Evolutionary conservation across 495 filamentous ascomycete species (phyloP).

Genomic region (Beverwykella pulmonaria): DNA sequence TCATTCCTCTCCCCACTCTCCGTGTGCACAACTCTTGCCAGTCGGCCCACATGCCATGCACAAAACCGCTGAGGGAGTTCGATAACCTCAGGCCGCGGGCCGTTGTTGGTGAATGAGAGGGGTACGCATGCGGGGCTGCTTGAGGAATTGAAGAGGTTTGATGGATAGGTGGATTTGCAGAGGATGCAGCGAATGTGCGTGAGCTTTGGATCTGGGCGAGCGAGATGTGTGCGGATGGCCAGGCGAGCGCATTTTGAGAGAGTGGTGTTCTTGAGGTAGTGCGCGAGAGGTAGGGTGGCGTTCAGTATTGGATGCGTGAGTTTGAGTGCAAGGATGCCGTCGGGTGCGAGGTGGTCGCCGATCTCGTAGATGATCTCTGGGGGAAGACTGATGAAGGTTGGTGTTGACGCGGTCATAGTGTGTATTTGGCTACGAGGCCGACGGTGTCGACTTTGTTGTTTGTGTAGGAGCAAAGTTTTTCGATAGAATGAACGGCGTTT

Average conservation of each 20-base stretch:
- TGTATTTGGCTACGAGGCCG: not conserved
- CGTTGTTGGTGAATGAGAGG: not conserved
- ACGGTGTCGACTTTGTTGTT: slow-evolving; percentile 4
- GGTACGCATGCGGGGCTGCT: slow-evolving; percentile 24
- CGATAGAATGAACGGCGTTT: not conserved
- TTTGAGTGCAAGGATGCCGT: slow-evolving; percentile 31
- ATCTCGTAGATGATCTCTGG: slow-evolving; percentile 31
- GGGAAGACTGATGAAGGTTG: slow-evolving; percentile 19
- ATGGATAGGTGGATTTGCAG: slow-evolving; percentile 33
- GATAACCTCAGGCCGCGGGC: slow-evolving; percentile 4
- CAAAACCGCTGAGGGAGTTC: slow-evolving; percentile 24
- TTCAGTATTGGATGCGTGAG: slow-evolving; percentile 20
- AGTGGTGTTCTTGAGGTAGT: not conserved
- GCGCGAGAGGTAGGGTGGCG: slow-evolving; percentile 1
- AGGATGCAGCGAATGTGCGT: slow-evolving; percentile 29
- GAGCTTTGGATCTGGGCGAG: slow-evolving; percentile 1
- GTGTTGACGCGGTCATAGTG: slow-evolving; percentile 3
- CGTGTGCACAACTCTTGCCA: slow-evolving; percentile 15
- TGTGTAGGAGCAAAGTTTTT: not conserved
- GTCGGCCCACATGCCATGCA: slow-evolving; percentile 26
- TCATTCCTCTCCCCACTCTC: slow-evolving; percentile 22
- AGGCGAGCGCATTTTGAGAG: slow-evolving; percentile 21
- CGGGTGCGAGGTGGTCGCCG: slow-evolving; percentile 26
- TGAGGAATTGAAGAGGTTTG: slow-evolving; percentile 22
- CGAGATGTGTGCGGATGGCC: slow-evolving; percentile 29